These are phyloP conservation scores for Sungouiella blattae DNA, from an alignment of 805 yeast genomes.

Conservation along the genomic window DNA sequence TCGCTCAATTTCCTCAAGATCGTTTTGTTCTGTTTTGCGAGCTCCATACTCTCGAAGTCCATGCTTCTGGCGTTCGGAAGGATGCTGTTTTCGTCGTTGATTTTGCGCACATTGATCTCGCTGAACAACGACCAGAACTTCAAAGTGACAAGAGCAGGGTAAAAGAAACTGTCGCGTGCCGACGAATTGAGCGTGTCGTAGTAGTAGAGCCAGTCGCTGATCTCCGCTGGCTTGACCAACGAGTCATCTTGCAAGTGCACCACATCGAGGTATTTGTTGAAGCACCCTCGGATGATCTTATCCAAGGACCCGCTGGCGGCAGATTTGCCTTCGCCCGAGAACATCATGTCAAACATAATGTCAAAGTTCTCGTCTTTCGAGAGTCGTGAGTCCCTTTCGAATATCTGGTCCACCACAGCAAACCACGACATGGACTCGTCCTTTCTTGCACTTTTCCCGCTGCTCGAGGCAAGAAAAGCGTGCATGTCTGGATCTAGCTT, in stretches of 20 bases:
- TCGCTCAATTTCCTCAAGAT: conserved; percentile 27
- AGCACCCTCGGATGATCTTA: conserved; percentile 68
- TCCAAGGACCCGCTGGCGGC: conserved; percentile 49
- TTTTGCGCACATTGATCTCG: conserved; percentile 43
- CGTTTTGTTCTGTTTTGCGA: conserved; percentile 29
- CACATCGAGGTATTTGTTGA: conserved; percentile 57
- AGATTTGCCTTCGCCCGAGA: conserved; percentile 35
- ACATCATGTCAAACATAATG: conserved; percentile 44
- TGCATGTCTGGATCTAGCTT: conserved; percentile 11
- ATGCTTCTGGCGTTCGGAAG: conserved; percentile 30
- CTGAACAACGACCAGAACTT: conserved; percentile 64
- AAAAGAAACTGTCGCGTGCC: conserved; percentile 41
- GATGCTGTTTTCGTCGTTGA: conserved; percentile 14
- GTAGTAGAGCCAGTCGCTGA: conserved; percentile 76
- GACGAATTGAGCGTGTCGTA: conserved; percentile 51
- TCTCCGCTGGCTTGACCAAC: conserved; percentile 51
- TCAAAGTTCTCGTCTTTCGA: conserved; percentile 47
- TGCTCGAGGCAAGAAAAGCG: background rate
- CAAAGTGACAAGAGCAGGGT: conserved; percentile 54
- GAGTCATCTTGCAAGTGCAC: conserved; percentile 61
- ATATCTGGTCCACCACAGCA: conserved; percentile 56
- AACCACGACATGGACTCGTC: conserved; percentile 70
- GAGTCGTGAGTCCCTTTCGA: conserved; percentile 46
- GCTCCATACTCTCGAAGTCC: conserved; percentile 40
- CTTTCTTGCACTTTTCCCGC: conserved; percentile 32